Conservation (phyloP, 768 basidiomycete genomes). For the Epithele typhae region DNA sequence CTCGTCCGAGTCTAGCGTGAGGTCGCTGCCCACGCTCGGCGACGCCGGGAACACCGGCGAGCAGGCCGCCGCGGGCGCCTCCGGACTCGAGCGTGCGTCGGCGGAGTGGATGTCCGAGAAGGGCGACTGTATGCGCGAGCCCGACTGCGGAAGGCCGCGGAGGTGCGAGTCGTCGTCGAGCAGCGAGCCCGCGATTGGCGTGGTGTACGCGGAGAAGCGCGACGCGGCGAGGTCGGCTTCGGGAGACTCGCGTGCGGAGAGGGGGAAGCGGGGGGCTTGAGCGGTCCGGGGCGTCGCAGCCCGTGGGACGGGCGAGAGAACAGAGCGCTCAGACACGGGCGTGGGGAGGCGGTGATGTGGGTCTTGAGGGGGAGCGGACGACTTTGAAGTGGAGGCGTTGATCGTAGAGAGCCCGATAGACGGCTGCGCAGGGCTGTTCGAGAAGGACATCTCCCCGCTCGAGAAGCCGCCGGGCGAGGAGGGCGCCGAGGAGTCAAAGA, state of each 20-base stretch:
- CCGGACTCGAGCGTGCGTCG: conserved; percentile 10
- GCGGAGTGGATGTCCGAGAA: conserved; percentile 20
- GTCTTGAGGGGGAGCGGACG: not conserved
- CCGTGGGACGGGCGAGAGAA: conserved; percentile 7
- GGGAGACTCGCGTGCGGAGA: not conserved
- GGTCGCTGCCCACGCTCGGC: conserved; percentile 11
- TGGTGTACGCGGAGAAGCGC: conserved; percentile 16
- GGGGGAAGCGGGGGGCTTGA: not conserved
- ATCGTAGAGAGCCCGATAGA: not conserved
- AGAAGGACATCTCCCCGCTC: not conserved
- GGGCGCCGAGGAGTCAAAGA: conserved; percentile 34
- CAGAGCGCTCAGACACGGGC: conserved; percentile 10
- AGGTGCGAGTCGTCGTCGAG: conserved; percentile 2
- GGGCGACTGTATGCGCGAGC: conserved; percentile 15
- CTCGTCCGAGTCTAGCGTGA: conserved; percentile 17
- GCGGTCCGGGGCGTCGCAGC: conserved; percentile 7
- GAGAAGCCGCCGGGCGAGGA: conserved; percentile 6
- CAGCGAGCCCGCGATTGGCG: conserved; percentile 11
- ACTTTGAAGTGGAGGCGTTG: not conserved
- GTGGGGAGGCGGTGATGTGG: conserved; percentile 11
- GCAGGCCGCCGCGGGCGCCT: conserved; percentile 4
- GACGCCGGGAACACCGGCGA: too few species aligned
- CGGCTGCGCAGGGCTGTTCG: conserved; percentile 5
- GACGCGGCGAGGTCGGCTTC: conserved; percentile 6
- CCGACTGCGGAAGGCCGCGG: conserved; percentile 2